These are phyloP conservation scores for Aegilops longissima DNA, from an alignment of 176 grass and related monocot genomes.

Conservation along the genomic window DNA sequence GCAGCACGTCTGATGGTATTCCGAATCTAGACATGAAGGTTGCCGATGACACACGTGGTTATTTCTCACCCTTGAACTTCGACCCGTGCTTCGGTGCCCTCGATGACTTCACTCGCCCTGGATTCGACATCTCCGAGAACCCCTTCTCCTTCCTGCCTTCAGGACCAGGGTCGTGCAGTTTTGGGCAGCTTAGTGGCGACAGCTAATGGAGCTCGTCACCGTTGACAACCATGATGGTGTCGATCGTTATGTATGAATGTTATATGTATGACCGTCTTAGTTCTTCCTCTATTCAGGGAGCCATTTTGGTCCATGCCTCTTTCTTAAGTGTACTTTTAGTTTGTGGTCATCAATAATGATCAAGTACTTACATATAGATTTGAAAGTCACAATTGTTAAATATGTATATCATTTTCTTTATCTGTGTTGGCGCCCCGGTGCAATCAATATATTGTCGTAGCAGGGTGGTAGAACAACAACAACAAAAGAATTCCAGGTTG, in stretches of 20 bases:
- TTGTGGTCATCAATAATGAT: constrained; percentile 54
- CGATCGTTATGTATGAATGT: constrained; percentile 20
- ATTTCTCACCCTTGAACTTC: constrained; percentile 68
- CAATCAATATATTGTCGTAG: background rate
- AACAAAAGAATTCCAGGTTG: too few species aligned
- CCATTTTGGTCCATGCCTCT: constrained; percentile 45
- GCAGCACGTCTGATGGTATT: constrained; percentile 50
- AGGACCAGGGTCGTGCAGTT: constrained; percentile 33
- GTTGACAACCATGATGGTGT: background rate
- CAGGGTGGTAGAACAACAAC: background rate
- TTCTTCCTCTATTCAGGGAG: constrained; percentile 29
- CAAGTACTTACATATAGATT: constrained; percentile 28
- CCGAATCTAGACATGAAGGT: constrained; percentile 59
- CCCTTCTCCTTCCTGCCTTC: constrained; percentile 63
- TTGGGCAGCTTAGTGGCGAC: constrained; percentile 47
- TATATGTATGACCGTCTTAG: constrained; percentile 18
- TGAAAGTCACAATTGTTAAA: constrained; percentile 15
- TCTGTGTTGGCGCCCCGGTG: background rate
- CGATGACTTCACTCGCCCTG: constrained; percentile 66
- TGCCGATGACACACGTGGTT: constrained; percentile 46
- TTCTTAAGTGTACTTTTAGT: constrained; percentile 36
- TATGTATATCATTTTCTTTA: background rate
- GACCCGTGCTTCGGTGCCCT: constrained; percentile 66
- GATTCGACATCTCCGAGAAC: constrained; percentile 62
- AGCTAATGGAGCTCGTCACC: constrained; percentile 35